Conservation (phyloP, 352 stramenopile species). For the Nothophytophthora sp. region DNA sequence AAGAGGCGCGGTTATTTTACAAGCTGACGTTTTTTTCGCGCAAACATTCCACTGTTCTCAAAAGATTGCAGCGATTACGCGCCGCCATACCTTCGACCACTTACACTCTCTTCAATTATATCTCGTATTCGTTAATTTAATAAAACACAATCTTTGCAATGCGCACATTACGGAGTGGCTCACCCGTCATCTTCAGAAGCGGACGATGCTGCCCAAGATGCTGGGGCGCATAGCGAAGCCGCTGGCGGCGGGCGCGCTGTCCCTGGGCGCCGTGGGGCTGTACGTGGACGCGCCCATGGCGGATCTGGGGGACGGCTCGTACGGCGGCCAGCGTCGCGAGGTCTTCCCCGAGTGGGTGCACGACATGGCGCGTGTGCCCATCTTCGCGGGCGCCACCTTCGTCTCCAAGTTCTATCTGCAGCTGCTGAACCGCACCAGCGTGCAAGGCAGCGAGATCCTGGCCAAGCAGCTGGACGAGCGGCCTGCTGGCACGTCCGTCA, state of each 20-base stretch:
- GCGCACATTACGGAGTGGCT: background rate
- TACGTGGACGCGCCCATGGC: constrained; percentile 64
- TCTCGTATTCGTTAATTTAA: too few relatives aligned
- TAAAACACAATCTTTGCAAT: background rate
- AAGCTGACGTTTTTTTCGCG: too few relatives aligned
- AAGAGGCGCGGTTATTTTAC: too few relatives aligned
- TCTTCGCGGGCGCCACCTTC: constrained; percentile 49
- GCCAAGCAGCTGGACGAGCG: constrained; percentile 40
- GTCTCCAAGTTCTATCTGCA: constrained; percentile 63
- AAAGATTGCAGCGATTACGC: too few relatives aligned
- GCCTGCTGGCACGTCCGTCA: constrained; percentile 51
- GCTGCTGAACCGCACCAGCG: constrained; percentile 46
- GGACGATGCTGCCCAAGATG: constrained; percentile 25
- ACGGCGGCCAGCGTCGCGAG: constrained; percentile 27
- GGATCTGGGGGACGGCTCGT: constrained; percentile 56
- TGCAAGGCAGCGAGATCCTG: constrained; percentile 50
- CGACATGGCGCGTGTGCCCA: constrained; percentile 47
- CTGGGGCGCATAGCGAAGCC: constrained; percentile 23
- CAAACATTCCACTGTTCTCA: too few relatives aligned
- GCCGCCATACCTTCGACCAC: too few relatives aligned
- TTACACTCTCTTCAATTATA: too few relatives aligned
- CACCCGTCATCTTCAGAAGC: constrained; percentile 1
- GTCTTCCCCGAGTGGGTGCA: constrained; percentile 74
- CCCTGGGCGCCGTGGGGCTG: constrained; percentile 28
- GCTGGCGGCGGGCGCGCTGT: constrained; percentile 19